Base-by-base conservation (phyloP, 2,329 filamentous ascomycete species). In the Zalaria obscura region DNA sequence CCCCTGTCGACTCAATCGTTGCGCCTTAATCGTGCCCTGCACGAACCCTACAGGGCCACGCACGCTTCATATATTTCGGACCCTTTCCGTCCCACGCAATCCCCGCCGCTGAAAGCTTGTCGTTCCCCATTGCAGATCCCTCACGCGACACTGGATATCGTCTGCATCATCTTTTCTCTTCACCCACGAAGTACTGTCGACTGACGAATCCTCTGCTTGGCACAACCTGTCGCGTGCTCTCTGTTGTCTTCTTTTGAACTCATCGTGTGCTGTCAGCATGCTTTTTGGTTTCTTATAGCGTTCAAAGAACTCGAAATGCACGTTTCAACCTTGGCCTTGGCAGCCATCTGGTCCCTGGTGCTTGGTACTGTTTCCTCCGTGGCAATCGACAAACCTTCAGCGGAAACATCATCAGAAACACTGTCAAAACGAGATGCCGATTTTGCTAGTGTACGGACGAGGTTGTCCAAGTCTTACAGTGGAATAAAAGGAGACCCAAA, bases 371-470 rank as follows among this genome's bases (percentile, higher is more conserved):
- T 35, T 36, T 25, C 25, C 7, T 36, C 41, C 9, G 29, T 36
- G 5, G 36, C 41, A 11, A 39, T 43, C 29, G 39, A 40, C 27
- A n/a, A 36, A 25, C 41, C 29, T n/a, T 32, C 29, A n/a, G 29
- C n/a, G n/a, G 7, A 32, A 18, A 18, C 31, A 36, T 36, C 11
- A 11, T 6, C 7, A 8, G n/a, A 6, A 11, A 10, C 34, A 36
- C 34, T 25, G 6, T 45, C 36, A 42, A 52, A 57, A 29, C 50
- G 53, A 35, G 61, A 66, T 50, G 58, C 62, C 18, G 55, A 66
- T 47, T 69, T 69, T 40, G 56, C 58, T 44, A 62, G 61, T 37
- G 66, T 69, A 35, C 55, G 63, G 37, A 61, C 58, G 3, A 55
- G 54, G 25, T 48, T 68, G 31, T 53, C 57, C 32, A 59, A 59